These are phyloP conservation scores for Epichloe bromicola DNA, from an alignment of 2,329 filamentous ascomycete species.

Conservation along the genomic window DNA sequence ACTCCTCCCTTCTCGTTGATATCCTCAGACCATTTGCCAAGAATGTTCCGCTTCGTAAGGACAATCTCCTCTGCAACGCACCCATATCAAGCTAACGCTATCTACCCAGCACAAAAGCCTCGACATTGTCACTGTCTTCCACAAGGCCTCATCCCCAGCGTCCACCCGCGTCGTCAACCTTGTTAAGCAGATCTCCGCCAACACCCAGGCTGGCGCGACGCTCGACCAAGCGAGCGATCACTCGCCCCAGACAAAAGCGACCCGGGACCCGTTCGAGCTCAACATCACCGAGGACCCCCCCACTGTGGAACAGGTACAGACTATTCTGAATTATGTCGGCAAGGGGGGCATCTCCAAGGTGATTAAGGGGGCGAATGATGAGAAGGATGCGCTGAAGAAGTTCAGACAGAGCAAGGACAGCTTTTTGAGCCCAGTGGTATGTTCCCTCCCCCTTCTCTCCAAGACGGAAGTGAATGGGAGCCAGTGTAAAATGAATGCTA, in stretches of 20 bases:
- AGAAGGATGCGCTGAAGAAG: conserved; percentile 66
- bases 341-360: conserved; percentile 43
- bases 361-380: conserved; percentile 59
- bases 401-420: conserved; percentile 55
- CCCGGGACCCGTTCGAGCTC: conserved; percentile 65
- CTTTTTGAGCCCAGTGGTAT: conserved; percentile 67
- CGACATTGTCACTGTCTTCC: conserved; percentile 93
- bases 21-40: not conserved
- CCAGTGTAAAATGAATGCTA: not conserved
- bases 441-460: conserved; percentile 21
- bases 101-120: conserved; percentile 56
- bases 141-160: conserved; percentile 61
- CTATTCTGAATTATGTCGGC: conserved; percentile 73
- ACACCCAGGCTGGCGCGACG: conserved; percentile 53
- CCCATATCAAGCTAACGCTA: not conserved
- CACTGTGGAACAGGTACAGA: conserved; percentile 70
- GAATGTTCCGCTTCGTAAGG: conserved; percentile 15
- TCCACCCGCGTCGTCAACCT: conserved; percentile 63
- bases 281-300: conserved; percentile 75
- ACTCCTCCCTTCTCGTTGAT: not conserved
- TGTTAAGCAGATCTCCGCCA: conserved; percentile 68
- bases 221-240: conserved; percentile 63
- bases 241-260: conserved; percentile 38
- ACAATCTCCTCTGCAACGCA: not conserved
- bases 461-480: not conserved